These are phyloP conservation scores for Corymbia calophylla DNA, from an alignment of 441 rosid genomes.

Conservation along the genomic window DNA sequence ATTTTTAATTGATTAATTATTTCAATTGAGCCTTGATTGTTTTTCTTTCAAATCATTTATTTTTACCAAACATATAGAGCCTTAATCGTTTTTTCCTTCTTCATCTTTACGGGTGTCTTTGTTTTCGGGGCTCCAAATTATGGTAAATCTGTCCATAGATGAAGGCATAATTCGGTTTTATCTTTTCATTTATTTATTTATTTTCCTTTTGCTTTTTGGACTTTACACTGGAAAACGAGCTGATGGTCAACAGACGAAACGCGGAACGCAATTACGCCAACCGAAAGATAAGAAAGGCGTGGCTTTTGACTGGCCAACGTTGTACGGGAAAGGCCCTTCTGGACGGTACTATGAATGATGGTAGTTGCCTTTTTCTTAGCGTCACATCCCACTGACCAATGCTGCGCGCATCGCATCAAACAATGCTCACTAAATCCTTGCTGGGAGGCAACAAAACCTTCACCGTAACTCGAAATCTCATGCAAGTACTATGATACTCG, in stretches of 20 bases:
- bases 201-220: no score
- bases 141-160: neutral
- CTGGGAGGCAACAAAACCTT: neutral
- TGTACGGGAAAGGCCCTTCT: neutral
- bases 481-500: no score
- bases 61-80: accelerated
- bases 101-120: neutral
- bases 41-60: no score
- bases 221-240: neutral
- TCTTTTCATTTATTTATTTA: no score
- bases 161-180: neutral
- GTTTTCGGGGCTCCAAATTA: neutral
- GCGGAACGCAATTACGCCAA: neutral
- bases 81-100: neutral
- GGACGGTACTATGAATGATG: neutral
- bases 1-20: neutral
- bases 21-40: no score
- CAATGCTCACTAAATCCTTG: neutral
- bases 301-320: neutral
- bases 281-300: neutral
- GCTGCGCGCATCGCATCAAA: neutral
- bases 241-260: neutral
- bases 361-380: neutral
- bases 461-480: neutral
- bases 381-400: neutral